Evolutionary conservation across 495 filamentous ascomycete genomes (phyloP).

Genomic region (Aspergillus campestris): DNA sequence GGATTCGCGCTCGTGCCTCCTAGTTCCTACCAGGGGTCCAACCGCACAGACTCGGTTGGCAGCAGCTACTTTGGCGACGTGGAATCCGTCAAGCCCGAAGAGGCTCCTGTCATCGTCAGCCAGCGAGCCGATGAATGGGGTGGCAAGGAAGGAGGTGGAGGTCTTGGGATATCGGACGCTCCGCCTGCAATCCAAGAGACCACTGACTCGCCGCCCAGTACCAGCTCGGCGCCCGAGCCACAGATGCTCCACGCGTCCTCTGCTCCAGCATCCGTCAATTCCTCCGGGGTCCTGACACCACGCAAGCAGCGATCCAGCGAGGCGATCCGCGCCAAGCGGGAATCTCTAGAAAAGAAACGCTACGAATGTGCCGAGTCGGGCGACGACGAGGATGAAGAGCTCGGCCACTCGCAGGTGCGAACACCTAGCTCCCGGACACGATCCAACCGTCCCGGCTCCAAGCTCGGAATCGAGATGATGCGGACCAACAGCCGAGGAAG

Average conservation of each 20-base stretch:
- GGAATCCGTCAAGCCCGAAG: constrained; percentile 70
- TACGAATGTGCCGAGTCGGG: constrained; percentile 77
- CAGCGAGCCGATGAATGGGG: constrained; percentile 68
- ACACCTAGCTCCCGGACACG: constrained; percentile 49
- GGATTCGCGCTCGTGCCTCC: constrained; percentile 60
- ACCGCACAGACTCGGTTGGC: constrained; percentile 75
- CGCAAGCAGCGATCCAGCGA: constrained; percentile 70
- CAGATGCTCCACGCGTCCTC: constrained; percentile 56
- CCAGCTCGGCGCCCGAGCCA: constrained; percentile 30
- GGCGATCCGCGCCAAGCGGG: constrained; percentile 65
- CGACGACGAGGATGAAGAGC: constrained; percentile 88
- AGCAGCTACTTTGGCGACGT: constrained; percentile 82
- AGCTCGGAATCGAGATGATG: constrained; percentile 92
- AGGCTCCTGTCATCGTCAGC: constrained; percentile 66
- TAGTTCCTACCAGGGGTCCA: constrained; percentile 67
- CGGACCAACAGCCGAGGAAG: constrained; percentile 86
- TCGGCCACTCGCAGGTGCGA: constrained; percentile 52
- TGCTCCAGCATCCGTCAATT: constrained; percentile 57
- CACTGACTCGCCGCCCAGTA: constrained; percentile 21
- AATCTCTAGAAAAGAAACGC: constrained; percentile 65
- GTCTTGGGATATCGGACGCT: constrained; percentile 60
- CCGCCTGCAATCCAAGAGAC: constrained; percentile 13
- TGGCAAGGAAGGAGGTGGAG: constrained; percentile 51
- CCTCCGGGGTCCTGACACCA: constrained; percentile 33
- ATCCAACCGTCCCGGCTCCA: constrained; percentile 54